Evolutionary conservation across 495 filamentous ascomycete genomes (phyloP).

Genomic region (Friedmanniomyces endolithicus): DNA sequence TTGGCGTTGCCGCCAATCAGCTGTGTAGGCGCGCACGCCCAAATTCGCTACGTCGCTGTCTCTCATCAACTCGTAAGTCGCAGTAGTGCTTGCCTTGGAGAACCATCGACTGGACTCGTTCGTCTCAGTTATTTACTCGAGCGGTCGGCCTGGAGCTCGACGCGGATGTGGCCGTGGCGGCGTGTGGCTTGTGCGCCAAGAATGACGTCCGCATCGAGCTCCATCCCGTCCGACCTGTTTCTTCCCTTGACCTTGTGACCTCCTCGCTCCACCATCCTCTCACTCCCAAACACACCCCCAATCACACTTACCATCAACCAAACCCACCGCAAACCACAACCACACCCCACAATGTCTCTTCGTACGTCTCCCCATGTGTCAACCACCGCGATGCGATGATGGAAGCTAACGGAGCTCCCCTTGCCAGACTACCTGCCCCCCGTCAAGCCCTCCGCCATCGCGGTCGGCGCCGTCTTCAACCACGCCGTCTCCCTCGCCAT

Average conservation of each 20-base stretch:
- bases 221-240: background rate
- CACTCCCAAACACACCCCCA: background rate
- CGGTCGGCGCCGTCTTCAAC: conserved; percentile 89
- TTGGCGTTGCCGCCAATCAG: too few relatives aligned
- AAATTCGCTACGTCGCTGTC: too few relatives aligned
- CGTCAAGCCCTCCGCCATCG: conserved; percentile 96
- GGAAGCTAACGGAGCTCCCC: background rate
- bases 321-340: background rate
- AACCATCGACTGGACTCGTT: too few relatives aligned
- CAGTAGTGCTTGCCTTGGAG: too few relatives aligned
- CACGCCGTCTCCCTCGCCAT: conserved; percentile 72
- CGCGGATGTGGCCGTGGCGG: too few relatives aligned
- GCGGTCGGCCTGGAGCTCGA: too few relatives aligned
- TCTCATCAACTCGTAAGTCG: too few relatives aligned
- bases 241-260: background rate
- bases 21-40: too few relatives aligned
- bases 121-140: too few relatives aligned
- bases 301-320: background rate
- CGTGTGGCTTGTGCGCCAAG: too few relatives aligned
- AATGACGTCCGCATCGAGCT: too few relatives aligned
- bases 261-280: background rate
- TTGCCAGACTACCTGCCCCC: conserved; percentile 55
- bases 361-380: background rate
- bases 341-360: conserved; percentile 4
- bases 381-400: too few relatives aligned